These are phyloP conservation scores for Podospora comata DNA, from an alignment of 495 filamentous ascomycete species.

Conservation along the genomic window DNA sequence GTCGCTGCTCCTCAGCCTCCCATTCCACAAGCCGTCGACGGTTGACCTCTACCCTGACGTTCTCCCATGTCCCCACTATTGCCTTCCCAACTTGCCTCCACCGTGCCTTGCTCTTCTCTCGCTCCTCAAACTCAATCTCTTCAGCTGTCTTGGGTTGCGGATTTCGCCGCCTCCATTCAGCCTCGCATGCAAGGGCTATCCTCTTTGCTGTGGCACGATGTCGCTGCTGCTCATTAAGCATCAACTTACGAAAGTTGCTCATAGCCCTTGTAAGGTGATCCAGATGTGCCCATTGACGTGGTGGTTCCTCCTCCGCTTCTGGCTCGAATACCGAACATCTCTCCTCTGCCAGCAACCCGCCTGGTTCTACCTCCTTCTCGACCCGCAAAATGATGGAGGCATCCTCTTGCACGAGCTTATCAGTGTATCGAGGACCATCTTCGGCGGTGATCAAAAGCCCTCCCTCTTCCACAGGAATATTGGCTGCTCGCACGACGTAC, in stretches of 20 bases:
- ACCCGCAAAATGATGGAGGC: conserved; percentile 57
- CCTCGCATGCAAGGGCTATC: conserved; percentile 57
- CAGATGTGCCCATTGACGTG: conserved; percentile 74
- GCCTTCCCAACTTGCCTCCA: conserved; percentile 71
- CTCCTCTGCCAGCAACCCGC: conserved; percentile 68
- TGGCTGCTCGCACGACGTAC: conserved; percentile 45
- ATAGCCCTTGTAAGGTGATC: conserved; percentile 84
- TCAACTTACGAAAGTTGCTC: conserved; percentile 70
- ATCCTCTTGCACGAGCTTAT: conserved; percentile 52
- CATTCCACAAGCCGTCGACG: conserved; percentile 66
- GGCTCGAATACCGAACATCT: conserved; percentile 73
- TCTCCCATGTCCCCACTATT: conserved; percentile 72
- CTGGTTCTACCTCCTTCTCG: conserved; percentile 65
- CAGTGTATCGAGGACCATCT: conserved; percentile 52
- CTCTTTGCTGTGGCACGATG: conserved; percentile 67
- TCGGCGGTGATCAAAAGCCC: conserved; percentile 50
- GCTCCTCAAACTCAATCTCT: conserved; percentile 60
- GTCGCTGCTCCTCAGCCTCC: conserved; percentile 80
- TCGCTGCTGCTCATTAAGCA: conserved; percentile 70
- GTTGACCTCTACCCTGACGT: conserved; percentile 72
- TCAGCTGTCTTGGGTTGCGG: conserved; percentile 70
- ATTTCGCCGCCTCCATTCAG: conserved; percentile 61
- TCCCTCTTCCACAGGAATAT: conserved; percentile 48
- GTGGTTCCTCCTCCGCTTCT: conserved; percentile 70
- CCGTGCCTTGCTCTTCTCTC: conserved; percentile 44